Conservation (phyloP, 805 yeast genomes). For the Martiniozyma abietophila region DNA sequence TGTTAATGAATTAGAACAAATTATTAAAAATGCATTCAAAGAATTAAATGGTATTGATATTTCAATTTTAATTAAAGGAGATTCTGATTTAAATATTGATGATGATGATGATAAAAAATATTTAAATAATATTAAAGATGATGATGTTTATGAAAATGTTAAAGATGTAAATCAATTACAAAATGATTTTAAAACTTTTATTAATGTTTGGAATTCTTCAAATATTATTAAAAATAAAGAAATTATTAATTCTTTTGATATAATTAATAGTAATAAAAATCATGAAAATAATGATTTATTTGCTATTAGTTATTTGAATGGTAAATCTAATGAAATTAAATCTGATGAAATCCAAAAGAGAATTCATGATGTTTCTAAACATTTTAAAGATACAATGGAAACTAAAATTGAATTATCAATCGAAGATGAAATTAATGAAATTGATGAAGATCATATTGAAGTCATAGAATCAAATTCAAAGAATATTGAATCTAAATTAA, state of each 20-base stretch:
- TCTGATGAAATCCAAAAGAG: no score
- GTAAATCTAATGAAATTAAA: slow-evolving; percentile 10
- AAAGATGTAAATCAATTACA: slow-evolving; percentile 19
- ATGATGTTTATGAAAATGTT: slow-evolving; percentile 15
- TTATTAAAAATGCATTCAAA: slow-evolving; percentile 37
- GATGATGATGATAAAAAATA: slow-evolving; percentile 14
- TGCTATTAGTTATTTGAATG: slow-evolving; percentile 17
- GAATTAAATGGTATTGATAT: slow-evolving; percentile 16
- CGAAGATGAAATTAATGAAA: slow-evolving; percentile 14
- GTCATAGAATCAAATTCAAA: slow-evolving; percentile 10
- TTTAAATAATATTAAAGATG: slow-evolving; percentile 14
- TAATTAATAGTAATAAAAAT: slow-evolving; percentile 1
- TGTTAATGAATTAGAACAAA: slow-evolving; percentile 47
- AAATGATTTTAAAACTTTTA: slow-evolving; percentile 14
- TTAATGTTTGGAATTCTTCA: slow-evolving; percentile 7
- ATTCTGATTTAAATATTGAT: slow-evolving; percentile 25
- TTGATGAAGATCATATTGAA: slow-evolving; percentile 11
- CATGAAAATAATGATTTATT: slow-evolving; percentile 8
- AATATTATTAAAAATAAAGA: not conserved
- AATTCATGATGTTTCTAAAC: no score
- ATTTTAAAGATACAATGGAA: no score
- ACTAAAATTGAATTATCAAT: no score
- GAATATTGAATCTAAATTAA: not conserved
- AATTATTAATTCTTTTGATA: not conserved
- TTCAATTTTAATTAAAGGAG: slow-evolving; percentile 31